phyloP scores from a whole-genome alignment of 495 filamentous ascomycete genomes.

The Parathielavia hyrcaniae region DNA sequence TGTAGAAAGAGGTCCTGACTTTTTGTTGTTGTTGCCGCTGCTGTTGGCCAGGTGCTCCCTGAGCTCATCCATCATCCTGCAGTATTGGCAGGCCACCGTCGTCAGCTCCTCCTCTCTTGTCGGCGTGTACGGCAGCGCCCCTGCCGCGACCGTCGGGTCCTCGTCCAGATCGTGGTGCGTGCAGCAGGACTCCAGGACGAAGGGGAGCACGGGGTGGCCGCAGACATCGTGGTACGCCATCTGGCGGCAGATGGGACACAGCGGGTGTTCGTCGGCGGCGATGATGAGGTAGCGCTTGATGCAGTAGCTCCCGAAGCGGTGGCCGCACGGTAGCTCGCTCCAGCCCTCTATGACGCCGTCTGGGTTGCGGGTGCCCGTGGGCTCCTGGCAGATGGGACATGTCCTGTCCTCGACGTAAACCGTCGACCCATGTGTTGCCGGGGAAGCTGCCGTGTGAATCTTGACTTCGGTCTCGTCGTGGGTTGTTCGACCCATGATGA shows the following conservation, averaged over 20 bases:
- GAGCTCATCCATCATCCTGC: neutral
- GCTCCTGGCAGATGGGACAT: conserved; percentile 44
- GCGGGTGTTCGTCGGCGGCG: conserved; percentile 31
- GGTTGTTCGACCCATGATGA: conserved; percentile 7
- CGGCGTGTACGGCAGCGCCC: too few species aligned
- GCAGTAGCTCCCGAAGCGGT: conserved; percentile 42
- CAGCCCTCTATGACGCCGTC: conserved; percentile 40
- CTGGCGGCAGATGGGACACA: conserved; percentile 40
- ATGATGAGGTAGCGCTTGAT: conserved; percentile 42
- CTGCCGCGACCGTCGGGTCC: neutral
- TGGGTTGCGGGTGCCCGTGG: conserved; percentile 30
- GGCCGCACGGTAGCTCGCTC: conserved; percentile 42
- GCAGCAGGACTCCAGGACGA: conserved; percentile 6
- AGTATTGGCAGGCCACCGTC: conserved; percentile 12
- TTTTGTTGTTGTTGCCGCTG: neutral
- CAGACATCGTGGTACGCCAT: conserved; percentile 33
- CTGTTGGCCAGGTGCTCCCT: neutral
- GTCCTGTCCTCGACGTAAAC: conserved; percentile 21
- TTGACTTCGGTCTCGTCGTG: neutral
- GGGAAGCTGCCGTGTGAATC: neutral
- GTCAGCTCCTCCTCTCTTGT: neutral
- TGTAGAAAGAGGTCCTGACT: neutral
- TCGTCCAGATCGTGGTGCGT: conserved; percentile 3
- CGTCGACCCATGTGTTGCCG: conserved; percentile 10
- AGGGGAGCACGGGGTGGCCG: conserved; percentile 37